Evolutionary conservation across 345 rosid species (phyloP).

Genomic region (Citrus unshiu): DNA sequence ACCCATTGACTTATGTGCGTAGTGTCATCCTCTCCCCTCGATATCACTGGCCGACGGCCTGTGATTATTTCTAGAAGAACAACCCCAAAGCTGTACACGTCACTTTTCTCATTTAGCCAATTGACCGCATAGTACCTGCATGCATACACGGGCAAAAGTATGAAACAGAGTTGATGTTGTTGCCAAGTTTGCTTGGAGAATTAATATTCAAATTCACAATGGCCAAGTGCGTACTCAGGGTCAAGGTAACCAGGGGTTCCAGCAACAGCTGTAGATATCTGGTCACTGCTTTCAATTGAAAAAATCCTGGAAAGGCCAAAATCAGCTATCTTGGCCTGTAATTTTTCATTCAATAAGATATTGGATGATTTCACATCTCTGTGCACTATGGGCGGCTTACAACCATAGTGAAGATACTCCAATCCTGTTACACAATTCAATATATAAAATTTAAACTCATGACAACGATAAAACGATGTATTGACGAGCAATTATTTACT

Average conservation of each 20-base stretch:
- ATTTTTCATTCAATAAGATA: conserved; percentile 28
- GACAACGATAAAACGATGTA: too few species aligned
- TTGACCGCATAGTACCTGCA: conserved; percentile 14
- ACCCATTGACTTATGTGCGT: conserved; percentile 36
- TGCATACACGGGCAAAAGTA: not conserved
- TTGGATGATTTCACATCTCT: conserved; percentile 47
- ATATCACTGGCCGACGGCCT: conserved; percentile 23
- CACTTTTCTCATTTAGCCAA: conserved; percentile 24
- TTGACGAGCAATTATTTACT: not conserved
- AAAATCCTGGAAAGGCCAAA: conserved; percentile 48
- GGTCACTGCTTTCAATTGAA: conserved; percentile 23
- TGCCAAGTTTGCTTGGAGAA: too few species aligned
- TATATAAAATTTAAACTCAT: too few species aligned
- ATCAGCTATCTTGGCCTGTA: conserved; percentile 24
- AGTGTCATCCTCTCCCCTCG: not conserved
- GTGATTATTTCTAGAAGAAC: conserved; percentile 28
- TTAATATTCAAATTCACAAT: not conserved
- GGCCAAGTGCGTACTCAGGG: conserved; percentile 12
- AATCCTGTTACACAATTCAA: conserved; percentile 18
- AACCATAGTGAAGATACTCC: conserved; percentile 22
- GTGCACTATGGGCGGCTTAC: conserved; percentile 36
- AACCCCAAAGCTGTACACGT: conserved; percentile 32
- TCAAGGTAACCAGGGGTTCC: conserved; percentile 52
- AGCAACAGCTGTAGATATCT: conserved; percentile 25
- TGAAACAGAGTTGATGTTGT: not conserved